phyloP scores from a whole-genome alignment of 2,329 filamentous ascomycete genomes.

The Exophiala xenobiotica region DNA sequence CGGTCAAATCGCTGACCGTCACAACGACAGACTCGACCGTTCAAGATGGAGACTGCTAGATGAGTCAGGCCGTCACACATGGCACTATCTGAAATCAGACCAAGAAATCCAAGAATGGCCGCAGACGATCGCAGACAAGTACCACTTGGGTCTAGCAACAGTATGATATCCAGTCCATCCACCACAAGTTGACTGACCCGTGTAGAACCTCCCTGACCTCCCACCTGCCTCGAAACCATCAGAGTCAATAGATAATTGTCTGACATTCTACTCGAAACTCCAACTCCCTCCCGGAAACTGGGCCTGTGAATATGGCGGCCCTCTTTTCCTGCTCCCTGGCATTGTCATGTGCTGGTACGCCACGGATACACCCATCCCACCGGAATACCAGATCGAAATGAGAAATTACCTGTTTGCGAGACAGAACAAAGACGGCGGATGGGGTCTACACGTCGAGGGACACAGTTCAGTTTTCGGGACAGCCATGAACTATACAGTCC shows the following conservation, averaged over 20 bases:
- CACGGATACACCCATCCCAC: constrained; percentile 81
- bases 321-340: constrained; percentile 90
- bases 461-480: constrained; percentile 92
- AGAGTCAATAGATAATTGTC: constrained; percentile 75
- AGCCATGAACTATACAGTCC: constrained; percentile 76
- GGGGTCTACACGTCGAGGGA: constrained; percentile 93
- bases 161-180: constrained; percentile 49
- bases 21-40: constrained; percentile 65
- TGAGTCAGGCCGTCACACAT: constrained; percentile 82
- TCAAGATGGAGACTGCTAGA: constrained; percentile 80
- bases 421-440: constrained; percentile 85
- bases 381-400: constrained; percentile 79
- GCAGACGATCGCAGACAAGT: constrained; percentile 85
- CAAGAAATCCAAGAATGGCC: constrained; percentile 75
- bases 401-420: constrained; percentile 89
- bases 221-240: constrained; percentile 69
- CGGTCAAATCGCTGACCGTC: background rate
- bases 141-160: constrained; percentile 74
- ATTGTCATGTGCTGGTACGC: constrained; percentile 83
- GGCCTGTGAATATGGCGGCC: constrained; percentile 96
- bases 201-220: constrained; percentile 71
- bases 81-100: constrained; percentile 81
- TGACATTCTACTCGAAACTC: constrained; percentile 84
- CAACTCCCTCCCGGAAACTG: constrained; percentile 89
- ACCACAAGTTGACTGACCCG: constrained; percentile 6